phyloP scores from a whole-genome alignment of 768 basidiomycete genomes.

The Amylocystis lapponica region DNA sequence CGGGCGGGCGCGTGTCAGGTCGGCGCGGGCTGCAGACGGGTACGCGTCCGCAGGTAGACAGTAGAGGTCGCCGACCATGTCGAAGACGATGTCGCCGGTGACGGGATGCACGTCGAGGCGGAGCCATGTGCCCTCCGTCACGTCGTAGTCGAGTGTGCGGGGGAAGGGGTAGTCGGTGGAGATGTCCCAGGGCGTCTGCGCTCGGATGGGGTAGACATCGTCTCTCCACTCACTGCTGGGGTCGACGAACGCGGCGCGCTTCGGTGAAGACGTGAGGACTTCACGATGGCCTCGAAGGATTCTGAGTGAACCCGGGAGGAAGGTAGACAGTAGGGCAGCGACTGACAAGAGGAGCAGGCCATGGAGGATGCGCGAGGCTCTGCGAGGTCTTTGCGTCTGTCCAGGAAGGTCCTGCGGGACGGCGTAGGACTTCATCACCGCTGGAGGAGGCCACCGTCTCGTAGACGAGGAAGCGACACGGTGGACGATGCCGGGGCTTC shows the following conservation, averaged over 20 bases:
- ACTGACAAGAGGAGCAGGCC: constrained; percentile 9
- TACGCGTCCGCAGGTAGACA: constrained; percentile 50
- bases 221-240: constrained; percentile 37
- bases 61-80: constrained; percentile 71
- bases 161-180: constrained; percentile 71
- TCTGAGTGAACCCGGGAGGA: constrained; percentile 1
- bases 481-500: no score
- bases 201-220: constrained; percentile 58
- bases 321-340: constrained; percentile 7
- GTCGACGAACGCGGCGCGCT: background rate
- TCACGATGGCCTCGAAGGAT: no score
- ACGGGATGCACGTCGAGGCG: constrained; percentile 67
- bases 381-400: no score
- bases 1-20: constrained; percentile 43
- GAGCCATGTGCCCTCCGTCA: constrained; percentile 71
- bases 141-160: constrained; percentile 60
- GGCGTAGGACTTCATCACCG: no score
- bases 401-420: no score
- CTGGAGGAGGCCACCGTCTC: no score
- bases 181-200: constrained; percentile 61
- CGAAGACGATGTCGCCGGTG: constrained; percentile 67
- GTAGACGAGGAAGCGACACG: no score
- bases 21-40: constrained; percentile 18
- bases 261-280: background rate
- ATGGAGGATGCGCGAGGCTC: background rate